Evolutionary conservation across 2,329 filamentous ascomycete species (phyloP), one percentile per base, ranked within the genome.

Genomic region (Tolypocladium ovalisporum): DNA sequence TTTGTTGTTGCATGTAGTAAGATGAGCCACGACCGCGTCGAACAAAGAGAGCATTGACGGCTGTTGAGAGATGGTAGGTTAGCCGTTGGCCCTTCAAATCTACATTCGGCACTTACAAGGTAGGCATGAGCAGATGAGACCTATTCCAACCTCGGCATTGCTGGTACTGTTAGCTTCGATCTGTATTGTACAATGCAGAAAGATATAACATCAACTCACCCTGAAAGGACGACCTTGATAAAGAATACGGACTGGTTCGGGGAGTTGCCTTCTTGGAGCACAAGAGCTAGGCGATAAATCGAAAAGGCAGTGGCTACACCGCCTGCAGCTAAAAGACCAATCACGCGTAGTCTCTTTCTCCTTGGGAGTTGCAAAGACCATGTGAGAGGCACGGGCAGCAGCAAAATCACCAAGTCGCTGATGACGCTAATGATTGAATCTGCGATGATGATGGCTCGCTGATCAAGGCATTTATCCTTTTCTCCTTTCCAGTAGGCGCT

Each of bases 101-200:
- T n/a, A n/a, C n/a, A n/a, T n/a, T n/a, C n/a, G n/a, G n/a, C n/a
- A n/a, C n/a, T n/a, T n/a, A n/a, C n/a, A 64, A 0, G 67, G 68
- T 1, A 70, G 59, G 44, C 68, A 70, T 2, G 67, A 62, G 55
- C 67, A 70, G 24, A 70, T 68, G 19, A 70, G 62, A 3, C 67
- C 68, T 24, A 70, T 66, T 27, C 66, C 67, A 0, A 62, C 62
- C 53, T 70, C 68, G 27, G 69, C 69, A 37, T 70, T 70, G 6
- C 64, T 65, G 4, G 15, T 17, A 12, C 13, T 42, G 5, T 47
- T 27, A 47, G 42, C 42, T 47, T 47, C 19, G 10, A n/a, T 27
- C 42, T 27, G 4, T n/a, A 2, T 4, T 10, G 39, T 47, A 8
- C 22, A 8, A 7, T 24, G 42, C 12, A 47, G 5, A 15, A 2